Evolutionary conservation across 2,329 filamentous ascomycete genomes (phyloP), one percentile per base, ranked within the genome.

Genomic region (Trichoderma lentiforme): DNA sequence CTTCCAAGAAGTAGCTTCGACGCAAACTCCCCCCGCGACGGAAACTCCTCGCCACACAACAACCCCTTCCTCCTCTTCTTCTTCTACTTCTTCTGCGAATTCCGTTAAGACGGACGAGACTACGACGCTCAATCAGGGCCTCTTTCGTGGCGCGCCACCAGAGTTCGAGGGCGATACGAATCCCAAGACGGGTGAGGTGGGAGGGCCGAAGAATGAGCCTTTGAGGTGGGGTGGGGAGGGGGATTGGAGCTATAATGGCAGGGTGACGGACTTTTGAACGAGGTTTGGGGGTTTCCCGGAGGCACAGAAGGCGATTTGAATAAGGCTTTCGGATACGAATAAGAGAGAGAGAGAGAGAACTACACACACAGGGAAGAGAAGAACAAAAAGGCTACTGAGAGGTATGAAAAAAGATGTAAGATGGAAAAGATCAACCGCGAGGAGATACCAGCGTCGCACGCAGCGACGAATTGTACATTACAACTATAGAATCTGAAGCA

Each of bases 181-280:
- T 81, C 96, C 96, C 3, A 92, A 91, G 85, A 99, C 96, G 1
- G 96, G 96, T 28, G 96, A 99, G 86, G 90, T 98, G 12, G 96
- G 96, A 6, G 96, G 96, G 1, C 96, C 96, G 6, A 99, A 98
- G 90, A 98, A 97, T 79, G 95, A 99, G 83, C 96, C 96, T 66
- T 79, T 98, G 79, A 85, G 95, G 77, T 98, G 95, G 95, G 94
- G 94, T 0, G 85, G 87, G 21, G 80, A 78, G 0, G 91, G 93
- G 1, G 89, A 91, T 77, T 99, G 95, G 92, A 98, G 94, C 81
- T 99, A 93, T 82, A 98, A 98, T 81, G 96, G 96, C 61, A 86
- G 95, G 74, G 95, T 97, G 70, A 98, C 95, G 28, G 96, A 99
- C 82, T 99, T 99, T 73, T 90, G 76, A 79, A 56, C n/a, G 12